Percentiles rank a stretch among this genome's conserved stretches.
phyloP scores from a whole-genome alignment of 495 filamentous ascomycete genomes.

The Aeminium ludgeri region DNA sequence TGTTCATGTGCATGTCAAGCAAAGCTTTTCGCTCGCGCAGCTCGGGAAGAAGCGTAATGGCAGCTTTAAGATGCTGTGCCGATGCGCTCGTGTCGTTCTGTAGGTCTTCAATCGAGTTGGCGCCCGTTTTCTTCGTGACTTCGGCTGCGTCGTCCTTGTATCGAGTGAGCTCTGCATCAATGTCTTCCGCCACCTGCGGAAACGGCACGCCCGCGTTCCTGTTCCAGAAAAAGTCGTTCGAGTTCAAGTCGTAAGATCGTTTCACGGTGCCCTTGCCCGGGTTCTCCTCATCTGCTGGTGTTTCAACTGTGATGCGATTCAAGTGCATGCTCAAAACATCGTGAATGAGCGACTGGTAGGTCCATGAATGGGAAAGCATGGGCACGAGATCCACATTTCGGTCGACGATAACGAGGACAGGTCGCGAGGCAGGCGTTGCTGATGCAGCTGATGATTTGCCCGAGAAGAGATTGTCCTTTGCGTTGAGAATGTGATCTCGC shows the following conservation, averaged over 20 bases:
- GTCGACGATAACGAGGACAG: conserved; percentile 78
- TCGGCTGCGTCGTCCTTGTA: conserved; percentile 94
- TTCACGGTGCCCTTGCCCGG: conserved; percentile 55
- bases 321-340: conserved; percentile 88
- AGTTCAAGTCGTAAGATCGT: conserved; percentile 73
- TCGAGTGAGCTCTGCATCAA: conserved; percentile 75
- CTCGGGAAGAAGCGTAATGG: conserved; percentile 83
- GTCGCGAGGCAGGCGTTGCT: conserved; percentile 39
- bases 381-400: conserved; percentile 90
- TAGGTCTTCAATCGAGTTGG: conserved; percentile 81
- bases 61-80: conserved; percentile 87
- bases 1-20: conserved; percentile 99
- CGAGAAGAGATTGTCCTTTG: conserved; percentile 87
- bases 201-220: conserved; percentile 88
- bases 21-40: conserved; percentile 78
- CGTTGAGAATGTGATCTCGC: conserved; percentile 90
- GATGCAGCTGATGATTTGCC: conserved; percentile 19
- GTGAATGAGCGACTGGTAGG: conserved; percentile 89
- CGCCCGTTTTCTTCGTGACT: conserved; percentile 87
- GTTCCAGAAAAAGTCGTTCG: conserved; percentile 94
- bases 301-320: conserved; percentile 91
- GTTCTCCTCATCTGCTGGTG: conserved; percentile 55
- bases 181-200: conserved; percentile 91
- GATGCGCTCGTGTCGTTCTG: conserved; percentile 76
- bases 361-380: conserved; percentile 99